A percentile compares a stretch with the other conserved stretches of the same genome.
Evolutionary conservation across 176 grass and related monocot species (phyloP).

Genomic region (Oryza nivara): DNA sequence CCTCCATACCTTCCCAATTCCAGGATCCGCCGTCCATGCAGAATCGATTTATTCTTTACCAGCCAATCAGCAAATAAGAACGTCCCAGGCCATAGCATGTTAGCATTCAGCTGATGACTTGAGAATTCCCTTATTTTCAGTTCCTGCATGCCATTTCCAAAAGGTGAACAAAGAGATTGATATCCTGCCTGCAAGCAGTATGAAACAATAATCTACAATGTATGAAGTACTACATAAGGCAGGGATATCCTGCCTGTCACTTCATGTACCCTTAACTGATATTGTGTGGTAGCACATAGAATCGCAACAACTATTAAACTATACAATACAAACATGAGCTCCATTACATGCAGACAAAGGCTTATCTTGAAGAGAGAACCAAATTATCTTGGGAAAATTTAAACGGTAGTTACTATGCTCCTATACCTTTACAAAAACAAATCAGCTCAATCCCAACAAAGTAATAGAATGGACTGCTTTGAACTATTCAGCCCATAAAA

Average conservation of each 20-base stretch:
- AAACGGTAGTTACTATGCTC: background rate
- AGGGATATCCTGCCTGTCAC: background rate
- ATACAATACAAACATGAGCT: background rate
- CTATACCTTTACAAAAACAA: no score
- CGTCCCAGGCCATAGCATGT: conserved; percentile 90
- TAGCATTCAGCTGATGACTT: conserved; percentile 85
- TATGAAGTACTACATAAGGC: background rate
- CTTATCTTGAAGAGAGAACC: background rate
- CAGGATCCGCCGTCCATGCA: conserved; percentile 55
- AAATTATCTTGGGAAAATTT: background rate
- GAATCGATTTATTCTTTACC: conserved; percentile 59
- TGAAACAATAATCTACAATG: background rate
- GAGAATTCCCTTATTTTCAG: conserved; percentile 80
- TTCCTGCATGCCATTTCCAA: conserved; percentile 53
- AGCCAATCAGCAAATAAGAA: conserved; percentile 84
- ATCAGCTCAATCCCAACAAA: background rate
- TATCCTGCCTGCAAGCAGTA: background rate
- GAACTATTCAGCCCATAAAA: background rate
- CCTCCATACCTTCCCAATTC: conserved; percentile 84
- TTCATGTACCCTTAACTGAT: background rate
- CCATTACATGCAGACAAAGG: background rate
- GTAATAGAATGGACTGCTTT: background rate
- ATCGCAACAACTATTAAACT: background rate
- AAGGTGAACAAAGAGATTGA: conserved; percentile 14
- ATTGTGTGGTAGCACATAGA: background rate